A percentile compares a stretch with the other conserved stretches of the same genome.
Evolutionary conservation across 148 eudicot genomes (phyloP).

Genomic region (Linanthus parryae): DNA sequence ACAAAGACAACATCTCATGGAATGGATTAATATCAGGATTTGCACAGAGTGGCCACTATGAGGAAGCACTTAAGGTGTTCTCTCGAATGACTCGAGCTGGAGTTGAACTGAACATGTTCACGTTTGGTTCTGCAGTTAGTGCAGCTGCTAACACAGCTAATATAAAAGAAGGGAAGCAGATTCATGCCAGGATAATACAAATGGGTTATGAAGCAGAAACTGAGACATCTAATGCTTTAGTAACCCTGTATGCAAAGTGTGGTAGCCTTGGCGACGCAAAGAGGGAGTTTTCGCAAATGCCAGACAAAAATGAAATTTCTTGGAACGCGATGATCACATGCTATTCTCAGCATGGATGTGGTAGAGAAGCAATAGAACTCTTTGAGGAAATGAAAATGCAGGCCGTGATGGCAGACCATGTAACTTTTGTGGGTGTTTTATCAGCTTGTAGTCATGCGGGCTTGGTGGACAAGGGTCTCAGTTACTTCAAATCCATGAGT

Average conservation of each 20-base stretch:
- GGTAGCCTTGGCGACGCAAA: conserved; percentile 69
- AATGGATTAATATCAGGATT: conserved; percentile 81
- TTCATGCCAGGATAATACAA: conserved; percentile 70
- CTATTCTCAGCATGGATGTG: conserved; percentile 83
- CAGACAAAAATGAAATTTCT: conserved; percentile 53
- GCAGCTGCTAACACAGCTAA: conserved; percentile 75
- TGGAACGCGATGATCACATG: conserved; percentile 95
- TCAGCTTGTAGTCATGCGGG: conserved; percentile 96
- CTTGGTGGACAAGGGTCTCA: conserved; percentile 72
- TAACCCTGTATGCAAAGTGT: conserved; percentile 75
- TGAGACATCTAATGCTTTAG: conserved; percentile 74
- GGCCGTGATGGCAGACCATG: conserved; percentile 55
- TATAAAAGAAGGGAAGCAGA: conserved; percentile 68
- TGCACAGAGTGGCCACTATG: conserved; percentile 69
- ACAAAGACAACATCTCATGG: conserved; percentile 75
- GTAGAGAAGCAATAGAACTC: conserved; percentile 54
- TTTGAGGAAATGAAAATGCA: conserved; percentile 67
- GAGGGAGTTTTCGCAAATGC: conserved; percentile 53
- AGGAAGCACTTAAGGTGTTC: conserved; percentile 69
- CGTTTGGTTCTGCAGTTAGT: conserved; percentile 80
- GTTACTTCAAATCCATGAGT: conserved; percentile 69
- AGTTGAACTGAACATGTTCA: conserved; percentile 53
- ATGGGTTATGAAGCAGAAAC: conserved; percentile 53
- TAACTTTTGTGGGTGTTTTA: conserved; percentile 74
- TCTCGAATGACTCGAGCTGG: conserved; percentile 58